Conservation (phyloP, 2,329 filamentous ascomycete species). For the Plenodomus lindquistii region DNA sequence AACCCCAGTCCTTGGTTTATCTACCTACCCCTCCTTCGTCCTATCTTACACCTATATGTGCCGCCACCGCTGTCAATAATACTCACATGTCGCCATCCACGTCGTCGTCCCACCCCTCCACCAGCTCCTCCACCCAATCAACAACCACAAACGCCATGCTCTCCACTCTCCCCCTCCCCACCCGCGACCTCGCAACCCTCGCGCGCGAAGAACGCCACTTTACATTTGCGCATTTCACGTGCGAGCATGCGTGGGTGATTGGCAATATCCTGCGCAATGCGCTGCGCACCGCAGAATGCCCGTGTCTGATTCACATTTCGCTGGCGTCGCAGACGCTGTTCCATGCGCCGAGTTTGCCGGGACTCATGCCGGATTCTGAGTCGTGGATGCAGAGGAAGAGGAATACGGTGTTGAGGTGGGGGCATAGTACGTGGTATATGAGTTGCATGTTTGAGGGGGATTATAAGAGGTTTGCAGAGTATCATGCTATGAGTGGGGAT, state of each 20-base stretch:
- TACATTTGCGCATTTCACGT: slow-evolving; percentile 62
- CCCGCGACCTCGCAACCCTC: slow-evolving; percentile 46
- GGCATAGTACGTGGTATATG: slow-evolving; percentile 72
- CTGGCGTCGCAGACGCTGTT: slow-evolving; percentile 69
- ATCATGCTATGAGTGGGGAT: slow-evolving; percentile 62
- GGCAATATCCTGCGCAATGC: slow-evolving; percentile 67
- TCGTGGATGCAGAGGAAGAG: slow-evolving; percentile 67
- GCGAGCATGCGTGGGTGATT: slow-evolving; percentile 66
- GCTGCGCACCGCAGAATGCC: slow-evolving; percentile 59
- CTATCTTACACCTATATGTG: not conserved
- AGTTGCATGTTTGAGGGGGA: slow-evolving; percentile 70
- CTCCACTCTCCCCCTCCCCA: slow-evolving; percentile 35
- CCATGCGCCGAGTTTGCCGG: slow-evolving; percentile 68
- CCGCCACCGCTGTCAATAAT: not conserved
- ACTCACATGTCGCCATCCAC: not conserved
- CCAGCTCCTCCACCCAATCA: not conserved
- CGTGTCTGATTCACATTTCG: slow-evolving; percentile 66
- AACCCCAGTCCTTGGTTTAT: too few relatives aligned
- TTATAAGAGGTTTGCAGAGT: slow-evolving; percentile 66
- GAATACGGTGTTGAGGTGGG: slow-evolving; percentile 72
- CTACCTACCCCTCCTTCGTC: not conserved
- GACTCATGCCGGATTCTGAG: slow-evolving; percentile 72
- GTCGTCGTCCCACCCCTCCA: not conserved
- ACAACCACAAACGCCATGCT: slow-evolving; percentile 16
- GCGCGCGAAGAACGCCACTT: slow-evolving; percentile 49